Evolutionary conservation across 257 asterid genomes (phyloP), one percentile per base, ranked within the genome.

Genomic region (Petrea volubilis): DNA sequence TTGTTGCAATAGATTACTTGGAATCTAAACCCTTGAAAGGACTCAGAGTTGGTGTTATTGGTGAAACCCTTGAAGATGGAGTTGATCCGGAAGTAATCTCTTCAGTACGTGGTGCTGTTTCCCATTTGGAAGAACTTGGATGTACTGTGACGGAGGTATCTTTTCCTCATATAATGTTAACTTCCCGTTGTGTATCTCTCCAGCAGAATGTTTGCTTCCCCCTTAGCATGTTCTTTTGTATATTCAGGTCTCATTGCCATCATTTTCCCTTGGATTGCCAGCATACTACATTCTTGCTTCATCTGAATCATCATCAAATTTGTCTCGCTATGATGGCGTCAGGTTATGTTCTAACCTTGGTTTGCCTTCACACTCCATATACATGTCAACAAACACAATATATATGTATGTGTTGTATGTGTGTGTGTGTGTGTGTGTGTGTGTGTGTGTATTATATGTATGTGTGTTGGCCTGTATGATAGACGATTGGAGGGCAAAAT

Each of bases 251-350:
- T 84, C 97, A 1, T 75, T 95, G 83, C 97, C 99, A 17, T 88
- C 97, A 70, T 95, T 85, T 82, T 88, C 98, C 76, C 90, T 95
- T 81, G 98, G 99, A 68, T 83, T 95, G 72, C 97, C 99, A 4
- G 99, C 99, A 60, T 95, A 95, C 79, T 95, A 95, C 72, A 83
- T 92, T 71, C 97, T 95, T 74, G 99, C 99, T 76, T 85, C 91
- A 1, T 95, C 94, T 17, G 98, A 95, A 82, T 85, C 99, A 53
- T 95, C 99, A 51, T 95, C 98, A 17, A 95, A 95, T 82, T 86
- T 95, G 88, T 87, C 99, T 72, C 99, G 99, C 60, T 92, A 95
- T 52, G 98, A 95, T 74, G 98, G 97, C 68, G 77, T 95, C 76
- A 92, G 98, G 98, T 92, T 67, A 77, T 73, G 31, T 28, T 62